Percentiles rank a stretch among this genome's conserved stretches.
phyloP scores from a whole-genome alignment of 2,329 filamentous ascomycete genomes.

The Colletotrichum neosansevieriae region DNA sequence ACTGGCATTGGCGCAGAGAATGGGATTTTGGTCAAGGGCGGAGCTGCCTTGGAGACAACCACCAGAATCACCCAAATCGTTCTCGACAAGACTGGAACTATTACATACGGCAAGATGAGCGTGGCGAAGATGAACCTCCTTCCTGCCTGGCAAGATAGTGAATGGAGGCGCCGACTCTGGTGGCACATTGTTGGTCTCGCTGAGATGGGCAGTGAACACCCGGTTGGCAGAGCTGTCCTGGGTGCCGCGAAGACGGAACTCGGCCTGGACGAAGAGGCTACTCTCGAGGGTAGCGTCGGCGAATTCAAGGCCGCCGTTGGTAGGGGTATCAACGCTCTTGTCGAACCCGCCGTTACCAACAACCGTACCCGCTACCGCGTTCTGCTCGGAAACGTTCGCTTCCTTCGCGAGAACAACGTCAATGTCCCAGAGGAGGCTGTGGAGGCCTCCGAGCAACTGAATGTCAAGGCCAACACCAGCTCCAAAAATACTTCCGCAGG shows the following conservation, averaged over 20 bases:
- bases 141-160: slow-evolving; percentile 75
- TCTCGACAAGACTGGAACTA: slow-evolving; percentile 94
- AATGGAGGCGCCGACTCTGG: slow-evolving; percentile 82
- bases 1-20: slow-evolving; percentile 97
- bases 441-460: slow-evolving; percentile 71
- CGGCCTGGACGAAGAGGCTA: slow-evolving; percentile 76
- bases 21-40: slow-evolving; percentile 97
- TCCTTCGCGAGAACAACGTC: slow-evolving; percentile 79
- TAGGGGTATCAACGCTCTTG: slow-evolving; percentile 83
- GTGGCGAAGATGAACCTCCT: slow-evolving; percentile 80
- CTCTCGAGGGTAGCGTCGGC: slow-evolving; percentile 84
- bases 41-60: slow-evolving; percentile 88
- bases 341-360: slow-evolving; percentile 79
- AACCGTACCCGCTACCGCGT: slow-evolving; percentile 80
- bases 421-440: slow-evolving; percentile 73
- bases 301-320: slow-evolving; percentile 88
- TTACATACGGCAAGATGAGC: slow-evolving; percentile 96
- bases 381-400: slow-evolving; percentile 85
- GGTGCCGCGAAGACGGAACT: slow-evolving; percentile 81
- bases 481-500: slow-evolving; percentile 65
- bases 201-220: slow-evolving; percentile 95
- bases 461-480: slow-evolving; percentile 56
- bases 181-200: slow-evolving; percentile 97
- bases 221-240: slow-evolving; percentile 90
- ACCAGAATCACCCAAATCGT: slow-evolving; percentile 92